Conservation (phyloP, 495 filamentous ascomycete genomes). For the Xylaria cubensis region DNA sequence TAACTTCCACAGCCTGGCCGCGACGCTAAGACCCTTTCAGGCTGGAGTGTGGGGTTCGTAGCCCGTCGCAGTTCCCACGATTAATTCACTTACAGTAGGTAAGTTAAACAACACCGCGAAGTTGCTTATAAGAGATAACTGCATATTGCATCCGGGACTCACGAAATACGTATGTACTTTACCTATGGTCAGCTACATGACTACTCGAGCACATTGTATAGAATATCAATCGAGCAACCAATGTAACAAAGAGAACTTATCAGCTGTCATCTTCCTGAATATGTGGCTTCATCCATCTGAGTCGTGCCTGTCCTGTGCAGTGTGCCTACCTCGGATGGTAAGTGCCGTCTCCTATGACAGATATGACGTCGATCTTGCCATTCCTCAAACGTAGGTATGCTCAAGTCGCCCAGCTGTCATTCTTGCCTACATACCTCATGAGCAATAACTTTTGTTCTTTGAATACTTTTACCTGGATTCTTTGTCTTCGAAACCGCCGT, state of each 20-base stretch:
- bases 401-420: background rate
- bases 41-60: background rate
- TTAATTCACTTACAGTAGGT: too few species aligned
- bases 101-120: background rate
- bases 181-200: too few species aligned
- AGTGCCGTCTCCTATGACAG: background rate
- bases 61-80: background rate
- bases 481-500: background rate
- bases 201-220: background rate
- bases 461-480: background rate
- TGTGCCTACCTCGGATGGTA: background rate
- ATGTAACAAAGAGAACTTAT: background rate
- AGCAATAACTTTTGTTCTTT: background rate
- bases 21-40: constrained; percentile 6
- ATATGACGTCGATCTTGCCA: constrained; percentile 10
- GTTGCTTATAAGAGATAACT: background rate
- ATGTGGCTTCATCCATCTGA: background rate
- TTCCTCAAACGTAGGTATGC: background rate
- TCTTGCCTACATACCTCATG: background rate
- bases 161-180: background rate
- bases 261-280: background rate
- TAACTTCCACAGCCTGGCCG: background rate
- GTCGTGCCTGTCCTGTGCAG: background rate
- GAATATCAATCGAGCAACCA: background rate
- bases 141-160: background rate